phyloP scores from a whole-genome alignment of 2,329 filamentous ascomycete genomes.

The Geosmithia putterillii region DNA sequence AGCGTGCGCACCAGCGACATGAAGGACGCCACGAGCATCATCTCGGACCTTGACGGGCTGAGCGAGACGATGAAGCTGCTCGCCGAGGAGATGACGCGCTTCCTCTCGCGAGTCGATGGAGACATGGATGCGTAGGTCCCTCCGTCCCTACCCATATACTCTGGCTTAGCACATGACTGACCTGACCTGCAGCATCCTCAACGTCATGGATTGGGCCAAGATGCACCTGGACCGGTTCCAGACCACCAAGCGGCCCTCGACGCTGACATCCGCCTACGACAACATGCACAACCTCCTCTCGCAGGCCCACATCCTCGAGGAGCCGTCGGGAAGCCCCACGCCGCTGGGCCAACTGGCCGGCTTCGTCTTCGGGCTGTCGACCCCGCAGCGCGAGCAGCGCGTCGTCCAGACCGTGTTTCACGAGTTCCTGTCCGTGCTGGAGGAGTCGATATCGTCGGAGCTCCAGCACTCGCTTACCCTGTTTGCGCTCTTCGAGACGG shows the following conservation, averaged over 20 bases:
- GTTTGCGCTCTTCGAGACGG: slow-evolving; percentile 81
- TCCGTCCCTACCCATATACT: slow-evolving; percentile 1
- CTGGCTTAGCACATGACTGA: background rate
- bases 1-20: slow-evolving; percentile 82
- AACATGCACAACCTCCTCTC: slow-evolving; percentile 73
- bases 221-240: slow-evolving; percentile 67
- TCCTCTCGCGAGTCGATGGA: slow-evolving; percentile 87
- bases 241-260: slow-evolving; percentile 40
- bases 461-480: slow-evolving; percentile 68
- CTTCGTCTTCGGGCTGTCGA: slow-evolving; percentile 66
- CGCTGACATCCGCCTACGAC: slow-evolving; percentile 60
- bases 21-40: slow-evolving; percentile 78
- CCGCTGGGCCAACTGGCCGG: slow-evolving; percentile 56
- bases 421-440: slow-evolving; percentile 76
- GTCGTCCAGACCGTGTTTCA: slow-evolving; percentile 75
- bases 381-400: slow-evolving; percentile 65
- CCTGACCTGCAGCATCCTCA: slow-evolving; percentile 51
- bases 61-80: slow-evolving; percentile 78
- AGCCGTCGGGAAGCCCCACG: slow-evolving; percentile 45
- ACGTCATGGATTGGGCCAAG: slow-evolving; percentile 93
- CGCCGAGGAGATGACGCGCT: slow-evolving; percentile 75
- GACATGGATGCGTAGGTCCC: slow-evolving; percentile 66
- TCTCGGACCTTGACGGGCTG: slow-evolving; percentile 71
- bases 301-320: slow-evolving; percentile 46
- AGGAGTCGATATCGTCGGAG: slow-evolving; percentile 80